These are phyloP conservation scores for Diplodia corticola DNA, from an alignment of 2,329 filamentous ascomycete species.

Conservation along the genomic window DNA sequence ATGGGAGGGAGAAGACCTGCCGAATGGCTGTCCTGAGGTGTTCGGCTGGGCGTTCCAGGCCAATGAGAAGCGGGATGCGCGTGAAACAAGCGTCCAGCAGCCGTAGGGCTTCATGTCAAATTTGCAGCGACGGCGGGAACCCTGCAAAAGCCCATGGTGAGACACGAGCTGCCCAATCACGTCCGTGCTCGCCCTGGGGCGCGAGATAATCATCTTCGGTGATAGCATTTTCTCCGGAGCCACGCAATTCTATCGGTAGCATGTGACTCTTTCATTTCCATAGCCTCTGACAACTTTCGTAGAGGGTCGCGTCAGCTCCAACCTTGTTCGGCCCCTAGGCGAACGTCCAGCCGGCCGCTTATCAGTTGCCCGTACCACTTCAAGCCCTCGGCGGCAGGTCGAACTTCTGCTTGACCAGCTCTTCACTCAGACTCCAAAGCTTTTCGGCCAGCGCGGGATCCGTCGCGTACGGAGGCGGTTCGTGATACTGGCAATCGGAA, in stretches of 20 bases:
- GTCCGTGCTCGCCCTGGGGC: conserved; percentile 6
- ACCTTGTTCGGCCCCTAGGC: neutral
- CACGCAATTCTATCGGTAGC: neutral
- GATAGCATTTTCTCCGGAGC: neutral
- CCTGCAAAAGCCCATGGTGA: conserved; percentile 4
- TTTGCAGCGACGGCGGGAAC: neutral
- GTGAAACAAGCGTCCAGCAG: neutral
- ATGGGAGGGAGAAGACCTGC: neutral
- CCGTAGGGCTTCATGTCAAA: neutral
- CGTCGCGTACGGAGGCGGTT: conserved; percentile 28
- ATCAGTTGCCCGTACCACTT: neutral
- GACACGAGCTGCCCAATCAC: neutral
- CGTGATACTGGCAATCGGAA: conserved; percentile 31
- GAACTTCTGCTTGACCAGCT: conserved; percentile 34
- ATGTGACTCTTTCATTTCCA: conserved; percentile 6
- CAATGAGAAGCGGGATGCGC: neutral
- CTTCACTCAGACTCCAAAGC: conserved; percentile 37
- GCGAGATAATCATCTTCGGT: conserved; percentile 1
- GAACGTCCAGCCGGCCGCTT: neutral
- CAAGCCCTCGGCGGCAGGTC: conserved; percentile 26
- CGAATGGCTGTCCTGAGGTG: neutral
- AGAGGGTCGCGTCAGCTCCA: neutral
- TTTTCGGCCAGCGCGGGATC: conserved; percentile 31
- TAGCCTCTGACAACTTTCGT: neutral
- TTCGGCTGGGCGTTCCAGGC: neutral